Base-by-base conservation (phyloP, 495 filamentous ascomycete genomes). In the Aspergillus bridgeri region DNA sequence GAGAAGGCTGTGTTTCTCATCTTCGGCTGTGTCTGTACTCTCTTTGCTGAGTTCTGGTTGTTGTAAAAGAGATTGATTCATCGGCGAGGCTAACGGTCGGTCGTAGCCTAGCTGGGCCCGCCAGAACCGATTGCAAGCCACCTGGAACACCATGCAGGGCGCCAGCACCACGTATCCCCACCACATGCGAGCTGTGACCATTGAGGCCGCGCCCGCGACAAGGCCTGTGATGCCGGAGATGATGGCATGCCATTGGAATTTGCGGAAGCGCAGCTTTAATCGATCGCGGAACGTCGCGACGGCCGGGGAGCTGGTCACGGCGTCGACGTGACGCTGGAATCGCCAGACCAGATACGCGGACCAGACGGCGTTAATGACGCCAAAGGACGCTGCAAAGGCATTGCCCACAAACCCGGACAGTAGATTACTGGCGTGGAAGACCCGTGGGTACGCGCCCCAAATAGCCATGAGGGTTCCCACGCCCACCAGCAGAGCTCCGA, bases 341-440 rank as follows among this genome's bases (percentile, higher is more conserved):
- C 77, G 67, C 9, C 53, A 27, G 43, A 68, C 65, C 4, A 81
- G 58, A 49, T 69, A 79, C 1, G 45, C 53, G 0, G 78, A 80
- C 78, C 79, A 82, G 22, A 66, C 17, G 1, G 73, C 69, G 55
- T 82, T 82, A 3, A 70, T 43, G 15, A 78, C 43, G 21, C 76
- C 77, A 57, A 75, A 81, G 0, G 71, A 7, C 2, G 76, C 76
- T 6, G 74, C 72, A 3, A 79, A 65, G 0, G 67, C 65, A 52
- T 81, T 81, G 0, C 79, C 73, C 29, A 82, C 68, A 48, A 77
- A 81, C 7, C 79, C 79, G 0, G 79, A 80, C 0, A 82, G 61
- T 3, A 80, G 61, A 46, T 82, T 81, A 55, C 77, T 80, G 5
- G 74, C 69, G 2, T 66, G 44, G 42, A 65, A 81, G 7, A 81